phyloP scores from a whole-genome alignment of 73 alveolate species.

The Blepharisma japonicum region DNA sequence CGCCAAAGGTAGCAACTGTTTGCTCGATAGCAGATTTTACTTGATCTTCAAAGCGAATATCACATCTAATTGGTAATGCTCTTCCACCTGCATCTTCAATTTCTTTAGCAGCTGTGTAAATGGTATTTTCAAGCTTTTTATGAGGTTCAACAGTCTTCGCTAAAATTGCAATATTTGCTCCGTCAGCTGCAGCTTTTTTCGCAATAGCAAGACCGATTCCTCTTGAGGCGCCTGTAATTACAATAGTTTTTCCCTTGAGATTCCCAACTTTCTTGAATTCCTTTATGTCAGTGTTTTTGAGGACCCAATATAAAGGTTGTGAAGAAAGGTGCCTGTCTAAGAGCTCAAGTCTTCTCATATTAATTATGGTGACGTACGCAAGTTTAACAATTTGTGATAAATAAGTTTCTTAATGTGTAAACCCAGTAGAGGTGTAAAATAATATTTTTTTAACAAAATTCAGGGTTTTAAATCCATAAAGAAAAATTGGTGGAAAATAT shows the following conservation, averaged over 20 bases:
- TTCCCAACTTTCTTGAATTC: conserved; percentile 43
- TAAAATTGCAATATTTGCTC: conserved; percentile 83
- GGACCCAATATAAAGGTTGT: background rate
- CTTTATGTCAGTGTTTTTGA: conserved; percentile 3
- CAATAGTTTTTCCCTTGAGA: conserved; percentile 75
- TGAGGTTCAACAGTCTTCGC: conserved; percentile 86
- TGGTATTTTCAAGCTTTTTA: conserved; percentile 78
- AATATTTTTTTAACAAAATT: too few relatives aligned
- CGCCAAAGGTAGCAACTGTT: conserved; percentile 77
- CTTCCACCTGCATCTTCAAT: conserved; percentile 73
- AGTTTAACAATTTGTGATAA: too few relatives aligned
- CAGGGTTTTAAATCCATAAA: too few relatives aligned
- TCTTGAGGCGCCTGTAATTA: conserved; percentile 88
- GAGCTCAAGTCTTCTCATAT: background rate
- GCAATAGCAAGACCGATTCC: conserved; percentile 90
- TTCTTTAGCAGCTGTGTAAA: conserved; percentile 82
- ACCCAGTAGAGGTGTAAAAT: too few relatives aligned
- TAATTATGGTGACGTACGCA: background rate
- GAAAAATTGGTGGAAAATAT: too few relatives aligned
- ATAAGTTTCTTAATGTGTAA: too few relatives aligned
- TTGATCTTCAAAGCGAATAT: conserved; percentile 78
- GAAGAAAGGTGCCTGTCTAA: background rate
- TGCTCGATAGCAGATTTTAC: conserved; percentile 71
- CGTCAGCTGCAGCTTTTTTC: conserved; percentile 78
- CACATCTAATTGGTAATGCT: conserved; percentile 77